Evolutionary conservation across 257 asterid genomes (phyloP).

Genomic region (Nicotiana otophora): DNA sequence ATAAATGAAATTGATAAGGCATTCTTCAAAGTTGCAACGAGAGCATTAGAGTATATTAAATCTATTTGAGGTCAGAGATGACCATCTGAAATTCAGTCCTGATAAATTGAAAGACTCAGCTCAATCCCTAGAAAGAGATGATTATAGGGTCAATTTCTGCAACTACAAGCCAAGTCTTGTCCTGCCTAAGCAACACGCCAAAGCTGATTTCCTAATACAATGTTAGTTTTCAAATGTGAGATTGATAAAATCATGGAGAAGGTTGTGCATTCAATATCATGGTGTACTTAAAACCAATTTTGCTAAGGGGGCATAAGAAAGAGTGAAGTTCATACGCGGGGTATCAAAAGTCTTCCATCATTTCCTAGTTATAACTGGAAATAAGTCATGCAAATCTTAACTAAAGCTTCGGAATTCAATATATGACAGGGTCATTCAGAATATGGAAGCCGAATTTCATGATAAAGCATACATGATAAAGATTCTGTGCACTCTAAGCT

Average conservation of each 20-base stretch:
- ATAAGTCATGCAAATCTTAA: not conserved
- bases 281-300: not conserved
- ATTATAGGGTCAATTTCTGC: not conserved
- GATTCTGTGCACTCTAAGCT: not conserved
- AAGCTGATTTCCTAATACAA: not conserved
- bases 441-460: not conserved
- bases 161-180: not conserved
- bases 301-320: not conserved
- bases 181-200: not conserved
- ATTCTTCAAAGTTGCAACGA: not conserved
- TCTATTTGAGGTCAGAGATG: conserved; percentile 3
- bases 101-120: not conserved
- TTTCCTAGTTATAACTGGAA: not conserved
- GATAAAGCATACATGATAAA: not conserved
- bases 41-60: not conserved
- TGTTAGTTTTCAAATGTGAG: not conserved
- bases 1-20: conserved; percentile 24
- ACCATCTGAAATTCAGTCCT: not conserved
- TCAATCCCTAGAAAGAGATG: not conserved
- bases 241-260: not conserved
- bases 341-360: not conserved
- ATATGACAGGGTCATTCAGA: not conserved
- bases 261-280: not conserved
- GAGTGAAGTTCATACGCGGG: not conserved
- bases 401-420: not conserved